Percentiles rank a stretch among this genome's conserved stretches.
Evolutionary conservation across 2,329 filamentous ascomycete species (phyloP).

Genomic region (Arthrobotrys entomopaga): DNA sequence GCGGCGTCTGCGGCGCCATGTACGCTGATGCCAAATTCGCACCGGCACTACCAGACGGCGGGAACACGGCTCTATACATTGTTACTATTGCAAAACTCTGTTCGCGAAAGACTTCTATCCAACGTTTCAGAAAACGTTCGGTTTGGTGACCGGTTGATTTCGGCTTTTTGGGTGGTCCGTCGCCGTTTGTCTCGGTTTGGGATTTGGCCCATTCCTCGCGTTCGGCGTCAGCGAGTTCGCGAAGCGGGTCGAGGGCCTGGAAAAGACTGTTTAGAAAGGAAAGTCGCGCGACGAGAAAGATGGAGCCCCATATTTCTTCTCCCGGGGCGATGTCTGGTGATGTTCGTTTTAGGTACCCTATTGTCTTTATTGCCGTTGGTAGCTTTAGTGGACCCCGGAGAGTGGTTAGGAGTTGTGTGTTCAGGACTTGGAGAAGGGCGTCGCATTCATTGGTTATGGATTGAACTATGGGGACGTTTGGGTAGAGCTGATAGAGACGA

Average conservation of each 20-base stretch:
- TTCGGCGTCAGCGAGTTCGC: constrained; percentile 86
- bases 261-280: constrained; percentile 82
- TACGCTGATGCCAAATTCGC: constrained; percentile 37
- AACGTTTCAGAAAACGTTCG: constrained; percentile 91
- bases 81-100: constrained; percentile 96
- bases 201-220: constrained; percentile 58
- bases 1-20: constrained; percentile 33
- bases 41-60: constrained; percentile 59
- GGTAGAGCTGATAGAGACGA: constrained; percentile 82
- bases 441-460: constrained; percentile 82
- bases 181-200: constrained; percentile 63
- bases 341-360: constrained; percentile 88
- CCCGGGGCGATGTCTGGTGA: constrained; percentile 71
- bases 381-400: constrained; percentile 85
- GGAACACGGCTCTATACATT: constrained; percentile 91
- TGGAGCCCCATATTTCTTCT: constrained; percentile 63
- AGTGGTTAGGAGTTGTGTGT: constrained; percentile 80
- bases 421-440: constrained; percentile 87
- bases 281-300: constrained; percentile 88
- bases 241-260: constrained; percentile 82
- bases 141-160: constrained; percentile 78
- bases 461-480: constrained; percentile 77
- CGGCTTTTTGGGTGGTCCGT: not conserved
- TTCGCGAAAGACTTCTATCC: constrained; percentile 96
- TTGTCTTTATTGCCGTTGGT: constrained; percentile 86